Evolutionary conservation across 495 filamentous ascomycete species (phyloP).

Genomic region (Penicillium crystallinum): DNA sequence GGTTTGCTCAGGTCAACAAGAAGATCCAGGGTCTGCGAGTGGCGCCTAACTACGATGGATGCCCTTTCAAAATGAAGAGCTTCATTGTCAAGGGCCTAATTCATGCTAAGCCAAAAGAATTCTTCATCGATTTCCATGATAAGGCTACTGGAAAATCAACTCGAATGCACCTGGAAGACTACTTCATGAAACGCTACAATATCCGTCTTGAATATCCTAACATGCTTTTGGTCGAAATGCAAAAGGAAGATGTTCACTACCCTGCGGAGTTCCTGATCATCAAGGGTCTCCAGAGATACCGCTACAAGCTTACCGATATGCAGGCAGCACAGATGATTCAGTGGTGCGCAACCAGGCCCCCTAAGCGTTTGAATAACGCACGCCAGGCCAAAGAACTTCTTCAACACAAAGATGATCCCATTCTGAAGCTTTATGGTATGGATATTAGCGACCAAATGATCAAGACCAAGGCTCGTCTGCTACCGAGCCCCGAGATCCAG

Average conservation of each 20-base stretch:
- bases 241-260: conserved; percentile 57
- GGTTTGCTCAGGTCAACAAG: conserved; percentile 29
- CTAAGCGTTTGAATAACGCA: conserved; percentile 57
- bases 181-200: conserved; percentile 65
- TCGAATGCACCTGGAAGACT: conserved; percentile 53
- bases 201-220: conserved; percentile 47
- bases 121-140: conserved; percentile 54
- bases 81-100: conserved; percentile 63
- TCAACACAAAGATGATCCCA: conserved; percentile 61
- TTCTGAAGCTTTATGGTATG: conserved; percentile 64
- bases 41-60: conserved; percentile 53
- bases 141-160: conserved; percentile 36
- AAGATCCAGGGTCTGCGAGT: conserved; percentile 64
- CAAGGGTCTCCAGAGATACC: conserved; percentile 65
- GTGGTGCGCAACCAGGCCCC: conserved; percentile 66
- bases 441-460: conserved; percentile 58
- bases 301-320: conserved; percentile 65
- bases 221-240: conserved; percentile 68
- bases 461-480: conserved; percentile 61
- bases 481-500: conserved; percentile 62
- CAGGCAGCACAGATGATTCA: conserved; percentile 80
- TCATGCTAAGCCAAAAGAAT: conserved; percentile 47
- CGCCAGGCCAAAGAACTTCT: conserved; percentile 59
- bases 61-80: conserved; percentile 35
- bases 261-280: conserved; percentile 73